A percentile compares a stretch with the other conserved stretches of the same genome.
Evolutionary conservation across 1,284 basidiomycete genomes (phyloP).

Genomic region (Xerocomus amazonicus): DNA sequence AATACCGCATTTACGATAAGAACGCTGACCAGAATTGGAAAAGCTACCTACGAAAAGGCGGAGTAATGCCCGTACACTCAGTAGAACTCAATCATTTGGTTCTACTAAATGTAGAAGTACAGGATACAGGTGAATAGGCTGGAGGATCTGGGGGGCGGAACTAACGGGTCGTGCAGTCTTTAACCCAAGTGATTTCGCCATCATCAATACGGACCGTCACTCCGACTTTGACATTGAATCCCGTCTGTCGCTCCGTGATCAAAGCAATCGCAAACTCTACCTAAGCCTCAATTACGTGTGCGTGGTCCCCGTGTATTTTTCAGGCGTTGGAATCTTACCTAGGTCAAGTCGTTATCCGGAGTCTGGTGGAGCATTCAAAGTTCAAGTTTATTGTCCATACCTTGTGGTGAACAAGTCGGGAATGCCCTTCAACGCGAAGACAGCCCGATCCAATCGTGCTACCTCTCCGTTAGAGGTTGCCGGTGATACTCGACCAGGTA

Average conservation of each 20-base stretch:
- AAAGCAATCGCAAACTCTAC: slow-evolving; percentile 74
- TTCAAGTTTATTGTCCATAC: slow-evolving; percentile 94
- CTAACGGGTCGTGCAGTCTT: slow-evolving; percentile 52
- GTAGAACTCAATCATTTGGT: slow-evolving; percentile 94
- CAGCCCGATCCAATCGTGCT: slow-evolving; percentile 66
- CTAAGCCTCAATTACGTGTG: slow-evolving; percentile 88
- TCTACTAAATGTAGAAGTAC: slow-evolving; percentile 86
- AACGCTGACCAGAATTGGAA: slow-evolving; percentile 89
- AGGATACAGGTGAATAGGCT: slow-evolving; percentile 72
- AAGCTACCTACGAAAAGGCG: slow-evolving; percentile 91
- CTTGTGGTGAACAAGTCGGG: slow-evolving; percentile 94
- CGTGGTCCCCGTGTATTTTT: slow-evolving; percentile 26
- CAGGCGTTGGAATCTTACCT: slow-evolving; percentile 1
- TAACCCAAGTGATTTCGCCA: slow-evolving; percentile 96
- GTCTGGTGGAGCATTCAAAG: slow-evolving; percentile 97
- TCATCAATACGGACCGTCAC: slow-evolving; percentile 92
- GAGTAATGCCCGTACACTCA: slow-evolving; percentile 95
- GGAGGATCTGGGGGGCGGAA: not conserved
- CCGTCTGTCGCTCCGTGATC: slow-evolving; percentile 71
- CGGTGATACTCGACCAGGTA: slow-evolving; percentile 67
- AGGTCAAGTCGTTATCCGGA: slow-evolving; percentile 72
- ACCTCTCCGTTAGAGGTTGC: slow-evolving; percentile 80
- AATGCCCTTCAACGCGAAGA: slow-evolving; percentile 77
- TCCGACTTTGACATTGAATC: slow-evolving; percentile 88
- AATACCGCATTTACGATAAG: slow-evolving; percentile 97